phyloP scores from a whole-genome alignment of 768 basidiomycete genomes.

The Hygrocybe punicea region DNA sequence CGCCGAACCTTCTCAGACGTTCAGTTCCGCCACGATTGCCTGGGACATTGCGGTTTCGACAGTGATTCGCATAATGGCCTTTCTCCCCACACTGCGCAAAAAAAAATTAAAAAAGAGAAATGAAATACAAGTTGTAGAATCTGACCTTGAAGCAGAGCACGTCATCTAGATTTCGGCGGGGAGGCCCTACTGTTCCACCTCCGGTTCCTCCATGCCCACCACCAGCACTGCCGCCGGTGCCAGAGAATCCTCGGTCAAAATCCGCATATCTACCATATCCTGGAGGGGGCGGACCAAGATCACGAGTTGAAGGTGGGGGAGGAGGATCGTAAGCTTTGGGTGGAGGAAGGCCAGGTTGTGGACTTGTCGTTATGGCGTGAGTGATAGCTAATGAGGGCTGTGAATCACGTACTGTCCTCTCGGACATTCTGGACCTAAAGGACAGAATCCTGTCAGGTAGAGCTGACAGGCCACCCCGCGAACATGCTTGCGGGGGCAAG shows the following conservation, averaged over 20 bases:
- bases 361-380: slow-evolving; percentile 45
- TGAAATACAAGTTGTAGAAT: neutral
- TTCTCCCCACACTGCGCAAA: slow-evolving; percentile 73
- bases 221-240: slow-evolving; percentile 36
- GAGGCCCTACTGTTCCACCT: slow-evolving; percentile 31
- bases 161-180: slow-evolving; percentile 73
- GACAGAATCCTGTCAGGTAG: slow-evolving; percentile 92
- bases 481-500: slow-evolving; percentile 89
- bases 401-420: slow-evolving; percentile 73
- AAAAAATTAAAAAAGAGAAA: slow-evolving; percentile 5
- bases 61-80: slow-evolving; percentile 95
- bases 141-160: slow-evolving; percentile 84
- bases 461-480: slow-evolving; percentile 86
- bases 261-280: slow-evolving; percentile 85
- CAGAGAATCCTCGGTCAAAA: slow-evolving; percentile 52
- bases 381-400: slow-evolving; percentile 7
- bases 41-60: slow-evolving; percentile 85
- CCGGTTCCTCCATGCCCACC: slow-evolving; percentile 23
- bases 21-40: slow-evolving; percentile 86
- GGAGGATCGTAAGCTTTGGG: slow-evolving; percentile 76
- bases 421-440: slow-evolving; percentile 81
- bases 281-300: slow-evolving; percentile 87
- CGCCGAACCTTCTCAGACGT: slow-evolving; percentile 44
- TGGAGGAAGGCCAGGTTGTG: slow-evolving; percentile 69
- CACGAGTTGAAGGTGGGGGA: slow-evolving; percentile 67